A percentile compares a stretch with the other conserved stretches of the same genome.
Evolutionary conservation across 352 stramenopile species (phyloP).

Genomic region (Phytophthora lateralis): DNA sequence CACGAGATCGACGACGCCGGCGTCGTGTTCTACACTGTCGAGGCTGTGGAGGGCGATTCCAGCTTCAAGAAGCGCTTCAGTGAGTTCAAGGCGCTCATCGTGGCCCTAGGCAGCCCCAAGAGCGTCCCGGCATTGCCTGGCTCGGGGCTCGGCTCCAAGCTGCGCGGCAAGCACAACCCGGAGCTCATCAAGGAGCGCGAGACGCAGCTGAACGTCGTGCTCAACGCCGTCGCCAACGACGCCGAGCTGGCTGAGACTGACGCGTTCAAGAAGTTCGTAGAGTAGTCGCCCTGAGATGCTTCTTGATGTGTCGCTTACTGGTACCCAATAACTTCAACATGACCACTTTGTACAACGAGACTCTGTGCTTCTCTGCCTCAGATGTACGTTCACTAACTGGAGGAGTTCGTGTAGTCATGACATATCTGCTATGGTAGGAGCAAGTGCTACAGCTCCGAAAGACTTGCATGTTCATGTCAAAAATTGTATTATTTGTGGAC

Average conservation of each 20-base stretch:
- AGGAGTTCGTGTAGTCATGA: too few relatives aligned
- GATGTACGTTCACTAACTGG: too few relatives aligned
- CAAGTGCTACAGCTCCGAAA: too few relatives aligned
- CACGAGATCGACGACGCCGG: constrained; percentile 67
- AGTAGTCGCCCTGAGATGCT: constrained; percentile 8
- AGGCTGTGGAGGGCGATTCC: constrained; percentile 39
- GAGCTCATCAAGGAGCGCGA: constrained; percentile 67
- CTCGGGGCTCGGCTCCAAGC: constrained; percentile 49
- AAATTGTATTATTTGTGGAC: too few relatives aligned
- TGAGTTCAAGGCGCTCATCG: constrained; percentile 82
- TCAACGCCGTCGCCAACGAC: constrained; percentile 73
- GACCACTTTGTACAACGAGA: constrained; percentile 9
- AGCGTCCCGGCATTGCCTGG: constrained; percentile 57
- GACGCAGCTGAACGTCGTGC: constrained; percentile 58
- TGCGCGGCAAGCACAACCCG: constrained; percentile 69
- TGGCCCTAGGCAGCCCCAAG: constrained; percentile 35
- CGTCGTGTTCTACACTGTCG: constrained; percentile 75
- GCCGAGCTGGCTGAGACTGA: constrained; percentile 44
- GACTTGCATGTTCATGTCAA: too few relatives aligned
- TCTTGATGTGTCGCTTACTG: not conserved
- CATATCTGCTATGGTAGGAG: too few relatives aligned
- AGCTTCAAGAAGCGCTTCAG: constrained; percentile 78
- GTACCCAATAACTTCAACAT: constrained; percentile 3
- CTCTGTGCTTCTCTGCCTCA: too few relatives aligned
- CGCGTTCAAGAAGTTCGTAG: constrained; percentile 66